A percentile compares a stretch with the other conserved stretches of the same genome.
phyloP scores from a whole-genome alignment of 805 yeast species.

The Kodamaea neixiangensis region DNA sequence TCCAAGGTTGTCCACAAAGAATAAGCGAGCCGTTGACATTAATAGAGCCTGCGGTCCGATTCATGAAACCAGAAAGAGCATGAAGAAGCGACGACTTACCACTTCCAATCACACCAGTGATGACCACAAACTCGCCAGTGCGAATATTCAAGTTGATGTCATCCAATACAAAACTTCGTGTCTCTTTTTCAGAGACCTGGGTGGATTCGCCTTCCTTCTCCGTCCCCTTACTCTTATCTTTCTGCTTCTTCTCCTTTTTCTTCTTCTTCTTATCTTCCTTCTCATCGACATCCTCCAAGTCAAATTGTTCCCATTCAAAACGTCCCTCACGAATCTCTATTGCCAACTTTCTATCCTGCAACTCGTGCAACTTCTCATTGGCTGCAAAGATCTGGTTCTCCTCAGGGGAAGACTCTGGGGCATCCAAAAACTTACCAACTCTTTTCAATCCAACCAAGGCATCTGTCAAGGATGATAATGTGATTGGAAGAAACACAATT shows the following conservation, averaged over 20 bases:
- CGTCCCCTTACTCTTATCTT: conserved; percentile 9
- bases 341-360: conserved; percentile 40
- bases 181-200: conserved; percentile 9
- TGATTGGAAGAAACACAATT: conserved; percentile 69
- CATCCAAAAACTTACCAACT: conserved; percentile 52
- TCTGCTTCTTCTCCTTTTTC: conserved; percentile 12
- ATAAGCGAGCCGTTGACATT: conserved; percentile 54
- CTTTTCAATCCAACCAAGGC: conserved; percentile 63
- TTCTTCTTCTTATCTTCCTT: neutral
- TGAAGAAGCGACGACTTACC: conserved; percentile 75
- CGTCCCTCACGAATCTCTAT: conserved; percentile 52
- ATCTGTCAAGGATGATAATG: conserved; percentile 68
- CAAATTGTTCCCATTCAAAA: conserved; percentile 63
- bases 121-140: conserved; percentile 69
- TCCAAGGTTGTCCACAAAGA: conserved; percentile 74
- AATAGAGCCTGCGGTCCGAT: conserved; percentile 52
- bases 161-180: conserved; percentile 21
- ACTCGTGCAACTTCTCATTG: conserved; percentile 20
- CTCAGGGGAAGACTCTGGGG: conserved; percentile 39
- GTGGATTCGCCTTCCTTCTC: conserved; percentile 12
- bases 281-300: conserved; percentile 19
- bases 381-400: conserved; percentile 29
- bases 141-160: conserved; percentile 54
- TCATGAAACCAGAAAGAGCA: conserved; percentile 75
- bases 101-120: conserved; percentile 80